A percentile compares a stretch with the other conserved stretches of the same genome.
Conservation (phyloP, 306 rosid species). For the Citrullus amarus region DNA sequence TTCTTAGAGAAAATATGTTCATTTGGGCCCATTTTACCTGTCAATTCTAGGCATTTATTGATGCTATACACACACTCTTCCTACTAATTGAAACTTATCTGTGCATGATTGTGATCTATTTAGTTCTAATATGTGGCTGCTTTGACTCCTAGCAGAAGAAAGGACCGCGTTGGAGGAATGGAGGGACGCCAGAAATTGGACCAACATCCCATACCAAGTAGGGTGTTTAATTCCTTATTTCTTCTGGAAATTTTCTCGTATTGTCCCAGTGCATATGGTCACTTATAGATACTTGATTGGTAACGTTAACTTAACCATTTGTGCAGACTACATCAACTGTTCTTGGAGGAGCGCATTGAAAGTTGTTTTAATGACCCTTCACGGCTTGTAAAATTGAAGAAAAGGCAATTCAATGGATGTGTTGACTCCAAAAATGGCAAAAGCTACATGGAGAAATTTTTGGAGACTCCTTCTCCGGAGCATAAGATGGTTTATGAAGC, state of each 20-base stretch:
- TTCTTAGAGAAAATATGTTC: not conserved
- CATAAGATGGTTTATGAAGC: constrained; percentile 45
- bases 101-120: not conserved
- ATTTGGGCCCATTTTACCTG: not conserved
- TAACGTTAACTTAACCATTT: constrained; percentile 15
- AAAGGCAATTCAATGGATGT: constrained; percentile 52
- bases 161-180: constrained; percentile 53
- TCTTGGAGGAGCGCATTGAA: constrained; percentile 73
- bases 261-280: constrained; percentile 12
- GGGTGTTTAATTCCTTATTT: constrained; percentile 27
- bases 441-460: constrained; percentile 74
- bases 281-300: constrained; percentile 15
- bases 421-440: constrained; percentile 46
- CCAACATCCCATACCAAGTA: constrained; percentile 71
- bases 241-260: constrained; percentile 14
- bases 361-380: constrained; percentile 64
- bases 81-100: not conserved
- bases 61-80: not conserved
- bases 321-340: constrained; percentile 75
- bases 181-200: constrained; percentile 44
- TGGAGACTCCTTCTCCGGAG: constrained; percentile 51
- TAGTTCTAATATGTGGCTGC: not conserved
- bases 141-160: constrained; percentile 45
- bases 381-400: constrained; percentile 65
- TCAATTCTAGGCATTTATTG: constrained; percentile 1